phyloP scores from a whole-genome alignment of 2,329 filamentous ascomycete genomes.

The Pseudocercospora fijiensis region DNA sequence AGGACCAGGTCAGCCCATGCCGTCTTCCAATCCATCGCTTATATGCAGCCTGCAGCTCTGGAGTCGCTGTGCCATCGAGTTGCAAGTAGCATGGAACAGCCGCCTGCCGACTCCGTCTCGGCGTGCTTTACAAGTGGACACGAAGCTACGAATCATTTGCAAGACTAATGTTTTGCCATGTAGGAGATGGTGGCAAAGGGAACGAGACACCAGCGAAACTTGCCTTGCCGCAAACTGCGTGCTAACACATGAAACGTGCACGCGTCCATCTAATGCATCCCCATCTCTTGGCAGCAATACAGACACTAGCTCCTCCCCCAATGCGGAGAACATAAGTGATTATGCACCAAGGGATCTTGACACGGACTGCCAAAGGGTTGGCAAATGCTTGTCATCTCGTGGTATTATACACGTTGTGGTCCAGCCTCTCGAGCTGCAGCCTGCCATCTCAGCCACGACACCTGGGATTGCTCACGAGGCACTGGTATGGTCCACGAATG shows the following conservation, averaged over 20 bases:
- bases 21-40: neutral
- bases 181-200: neutral
- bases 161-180: neutral
- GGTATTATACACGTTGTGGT: neutral
- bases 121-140: neutral
- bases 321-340: constrained; percentile 3
- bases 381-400: constrained; percentile 1
- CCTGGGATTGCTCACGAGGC: constrained; percentile 5
- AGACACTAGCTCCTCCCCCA: neutral
- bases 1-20: neutral
- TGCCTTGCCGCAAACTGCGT: neutral
- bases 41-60: neutral
- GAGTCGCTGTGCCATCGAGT: neutral
- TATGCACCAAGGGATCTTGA: neutral
- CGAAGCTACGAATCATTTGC: neutral
- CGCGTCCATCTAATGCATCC: constrained; percentile 1
- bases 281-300: constrained; percentile 1
- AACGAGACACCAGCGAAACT: neutral
- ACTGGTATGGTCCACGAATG: neutral
- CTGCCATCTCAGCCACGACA: neutral
- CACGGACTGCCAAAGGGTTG: neutral
- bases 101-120: neutral
- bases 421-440: neutral
- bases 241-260: neutral
- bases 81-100: neutral